phyloP scores from a whole-genome alignment of 2,329 filamentous ascomycete genomes.

The Cercospora janseana region DNA sequence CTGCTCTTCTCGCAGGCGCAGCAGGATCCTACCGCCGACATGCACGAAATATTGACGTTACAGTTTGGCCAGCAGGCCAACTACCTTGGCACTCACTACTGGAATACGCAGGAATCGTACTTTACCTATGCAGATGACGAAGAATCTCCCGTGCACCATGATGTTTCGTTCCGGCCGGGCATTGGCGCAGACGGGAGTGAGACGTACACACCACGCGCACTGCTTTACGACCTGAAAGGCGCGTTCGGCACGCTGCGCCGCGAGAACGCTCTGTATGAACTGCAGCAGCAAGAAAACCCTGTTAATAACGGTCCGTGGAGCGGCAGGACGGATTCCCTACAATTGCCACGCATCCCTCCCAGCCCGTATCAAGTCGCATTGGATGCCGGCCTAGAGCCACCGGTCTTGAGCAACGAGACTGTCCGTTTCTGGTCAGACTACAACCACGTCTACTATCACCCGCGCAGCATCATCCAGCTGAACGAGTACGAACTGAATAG shows the following conservation, averaged over 20 bases:
- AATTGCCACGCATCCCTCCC: constrained; percentile 63
- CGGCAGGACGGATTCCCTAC: constrained; percentile 66
- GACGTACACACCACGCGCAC: constrained; percentile 84
- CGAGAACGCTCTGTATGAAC: constrained; percentile 83
- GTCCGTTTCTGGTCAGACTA: constrained; percentile 98
- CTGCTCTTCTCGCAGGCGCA: background rate
- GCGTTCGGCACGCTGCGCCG: constrained; percentile 85
- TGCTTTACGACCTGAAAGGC: constrained; percentile 94
- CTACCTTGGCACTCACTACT: constrained; percentile 92
- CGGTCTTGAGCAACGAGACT: constrained; percentile 63
- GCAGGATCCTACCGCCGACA: constrained; percentile 40
- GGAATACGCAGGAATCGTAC: constrained; percentile 98
- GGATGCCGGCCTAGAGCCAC: constrained; percentile 65
- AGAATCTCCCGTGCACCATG: constrained; percentile 70
- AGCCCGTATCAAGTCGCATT: constrained; percentile 78
- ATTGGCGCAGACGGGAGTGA: constrained; percentile 79
- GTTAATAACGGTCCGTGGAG: constrained; percentile 52
- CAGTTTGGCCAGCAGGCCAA: constrained; percentile 93
- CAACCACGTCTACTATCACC: constrained; percentile 88
- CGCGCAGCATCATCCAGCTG: constrained; percentile 79
- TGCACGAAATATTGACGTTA: constrained; percentile 94
- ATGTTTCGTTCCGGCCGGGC: constrained; percentile 84
- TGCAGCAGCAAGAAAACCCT: constrained; percentile 45
- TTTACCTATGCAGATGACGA: constrained; percentile 79
- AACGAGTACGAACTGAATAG: constrained; percentile 85